Base-by-base conservation (phyloP, 2,329 filamentous ascomycete species). In the Trichoderma polysporum region DNA sequence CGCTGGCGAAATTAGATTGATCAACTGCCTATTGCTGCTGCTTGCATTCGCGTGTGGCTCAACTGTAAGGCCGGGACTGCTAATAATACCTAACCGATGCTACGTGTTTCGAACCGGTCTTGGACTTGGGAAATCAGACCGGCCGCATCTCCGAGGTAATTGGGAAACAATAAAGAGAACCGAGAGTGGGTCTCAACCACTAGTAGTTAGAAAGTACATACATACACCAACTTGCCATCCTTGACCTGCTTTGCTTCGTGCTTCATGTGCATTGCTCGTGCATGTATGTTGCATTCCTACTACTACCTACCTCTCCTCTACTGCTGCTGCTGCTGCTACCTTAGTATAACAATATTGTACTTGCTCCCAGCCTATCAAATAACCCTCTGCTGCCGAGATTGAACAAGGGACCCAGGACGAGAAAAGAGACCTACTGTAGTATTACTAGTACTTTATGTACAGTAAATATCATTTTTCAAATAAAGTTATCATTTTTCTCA, bases 61-160 rank as follows among this genome's bases (percentile, higher is more conserved):
- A 29, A 52, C 45, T 39, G 31, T 31, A 35, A 15, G 58, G 25
- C 27, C 25, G 58, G 33, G 15, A 17, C 12, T 22, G 17, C 25
- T 19, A 37, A 10, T n/a, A n/a, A 52, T 39, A 27, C 58, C 47
- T 54, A 63, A 39, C 33, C 49, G 60, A 63, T 63, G 60, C 60
- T 54, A 63, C 60, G 60, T 63, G 60, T 63, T 33, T 45, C 49
- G 27, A 35, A 10, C 29, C n/a, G n/a, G 29, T 31, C 41, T 47
- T 33, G n/a, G 27, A 4, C 25, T n/a, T 33, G 19, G 10, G 17
- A 19, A 22, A 6, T 22, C 27, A 27, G 27, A 45, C 59, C 47
- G 47, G 59, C 59, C 53, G 49, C 60, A 54, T 45, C 49, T 54
- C 25, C 12, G 49, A 54, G 39, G 35, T 9, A 19, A 54, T n/a